A percentile compares a stretch with the other conserved stretches of the same genome.
These are phyloP conservation scores for Skeletonema tropicum DNA, from an alignment of 108 stramenopile species.

Conservation along the genomic window DNA sequence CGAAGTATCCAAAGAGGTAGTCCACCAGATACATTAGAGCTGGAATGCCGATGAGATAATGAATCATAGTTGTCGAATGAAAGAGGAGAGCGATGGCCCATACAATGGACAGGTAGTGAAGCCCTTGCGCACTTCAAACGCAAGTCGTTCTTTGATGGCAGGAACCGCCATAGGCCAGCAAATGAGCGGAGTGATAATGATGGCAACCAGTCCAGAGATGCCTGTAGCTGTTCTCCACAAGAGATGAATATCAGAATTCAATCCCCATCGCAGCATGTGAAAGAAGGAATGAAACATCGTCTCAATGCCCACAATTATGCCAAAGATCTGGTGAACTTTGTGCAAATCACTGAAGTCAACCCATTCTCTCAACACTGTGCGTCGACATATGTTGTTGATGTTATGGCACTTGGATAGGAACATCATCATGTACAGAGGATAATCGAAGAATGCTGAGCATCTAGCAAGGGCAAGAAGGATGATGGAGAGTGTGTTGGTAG, in stretches of 20 bases:
- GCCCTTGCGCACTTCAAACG: conserved; percentile 1
- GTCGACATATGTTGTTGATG: not conserved
- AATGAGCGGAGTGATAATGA: not conserved
- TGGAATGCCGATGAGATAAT: not conserved
- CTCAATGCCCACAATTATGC: conserved; percentile 16
- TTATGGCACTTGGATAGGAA: conserved; percentile 30
- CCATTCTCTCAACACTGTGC: not conserved
- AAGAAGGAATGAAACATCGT: conserved; percentile 24
- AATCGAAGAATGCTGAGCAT: conserved; percentile 33
- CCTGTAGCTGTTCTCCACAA: not conserved
- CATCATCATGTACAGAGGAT: conserved; percentile 29
- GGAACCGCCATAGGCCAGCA: not conserved
- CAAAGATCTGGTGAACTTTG: conserved; percentile 6
- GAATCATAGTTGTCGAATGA: not conserved
- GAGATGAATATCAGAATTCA: not conserved
- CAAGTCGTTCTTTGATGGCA: not conserved
- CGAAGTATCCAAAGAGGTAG: too few relatives aligned
- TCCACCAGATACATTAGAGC: not conserved
- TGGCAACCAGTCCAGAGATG: not conserved
- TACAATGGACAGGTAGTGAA: not conserved
- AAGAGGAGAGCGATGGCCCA: not conserved
- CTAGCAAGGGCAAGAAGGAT: conserved; percentile 19
- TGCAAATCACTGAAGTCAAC: not conserved
- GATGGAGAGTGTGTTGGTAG: conserved; percentile 10
- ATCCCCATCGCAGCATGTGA: conserved; percentile 13